phyloP scores from a whole-genome alignment of 768 basidiomycete genomes.

The Nevesoporus exiguus region DNA sequence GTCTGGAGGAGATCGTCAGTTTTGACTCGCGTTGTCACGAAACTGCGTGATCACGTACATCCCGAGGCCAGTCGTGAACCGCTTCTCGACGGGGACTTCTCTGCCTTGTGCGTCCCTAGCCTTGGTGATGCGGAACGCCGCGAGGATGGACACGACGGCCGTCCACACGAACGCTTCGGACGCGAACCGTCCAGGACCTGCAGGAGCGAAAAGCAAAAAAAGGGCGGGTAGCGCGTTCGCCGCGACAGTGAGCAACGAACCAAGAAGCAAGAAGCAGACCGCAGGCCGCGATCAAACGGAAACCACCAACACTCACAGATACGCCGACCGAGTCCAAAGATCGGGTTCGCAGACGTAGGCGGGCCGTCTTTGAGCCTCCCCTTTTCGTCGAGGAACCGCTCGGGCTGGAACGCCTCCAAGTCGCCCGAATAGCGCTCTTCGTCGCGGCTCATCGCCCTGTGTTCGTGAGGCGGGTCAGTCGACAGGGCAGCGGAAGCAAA shows the following conservation, averaged over 20 bases:
- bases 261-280: too few relatives aligned
- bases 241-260: too few relatives aligned
- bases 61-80: slow-evolving; percentile 23
- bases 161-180: slow-evolving; percentile 24
- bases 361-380: slow-evolving; percentile 12
- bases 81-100: slow-evolving; percentile 21
- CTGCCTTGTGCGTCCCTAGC: slow-evolving; percentile 21
- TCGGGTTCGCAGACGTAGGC: slow-evolving; percentile 15
- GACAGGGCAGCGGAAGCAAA: fast-evolving
- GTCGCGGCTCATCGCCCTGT: slow-evolving; percentile 26
- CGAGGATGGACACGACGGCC: slow-evolving; percentile 21
- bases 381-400: slow-evolving; percentile 19
- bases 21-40: background rate
- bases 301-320: slow-evolving; percentile 19
- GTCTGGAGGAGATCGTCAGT: slow-evolving; percentile 4
- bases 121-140: slow-evolving; percentile 19
- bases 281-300: too few relatives aligned
- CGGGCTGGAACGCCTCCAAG: slow-evolving; percentile 25
- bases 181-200: slow-evolving; percentile 23
- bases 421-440: slow-evolving; percentile 16
- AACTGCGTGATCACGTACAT: slow-evolving; percentile 9
- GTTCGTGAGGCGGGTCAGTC: too few relatives aligned
- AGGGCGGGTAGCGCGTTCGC: too few relatives aligned
- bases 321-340: slow-evolving; percentile 26
- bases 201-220: too few relatives aligned